A percentile compares a stretch with the other conserved stretches of the same genome.
These are phyloP conservation scores for Claviceps humidiphila DNA, from an alignment of 2,329 filamentous ascomycete species.

Conservation along the genomic window DNA sequence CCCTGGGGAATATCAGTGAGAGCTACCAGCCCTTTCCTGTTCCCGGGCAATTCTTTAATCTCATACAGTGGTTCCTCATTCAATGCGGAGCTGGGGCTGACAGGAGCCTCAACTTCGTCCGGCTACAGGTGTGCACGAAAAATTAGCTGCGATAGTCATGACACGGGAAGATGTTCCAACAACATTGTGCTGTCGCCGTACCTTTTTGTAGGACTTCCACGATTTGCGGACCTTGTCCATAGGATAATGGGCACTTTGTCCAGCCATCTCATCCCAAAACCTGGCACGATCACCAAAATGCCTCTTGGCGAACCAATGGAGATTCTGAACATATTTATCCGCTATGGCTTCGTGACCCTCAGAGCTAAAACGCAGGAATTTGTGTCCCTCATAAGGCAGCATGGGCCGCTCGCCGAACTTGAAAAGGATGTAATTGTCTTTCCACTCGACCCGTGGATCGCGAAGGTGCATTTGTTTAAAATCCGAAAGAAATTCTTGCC, in stretches of 20 bases:
- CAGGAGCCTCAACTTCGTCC: background rate
- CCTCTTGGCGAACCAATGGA: background rate
- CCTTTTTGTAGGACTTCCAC: background rate
- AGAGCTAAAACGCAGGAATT: constrained; percentile 2
- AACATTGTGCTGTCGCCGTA: background rate
- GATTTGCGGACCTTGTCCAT: background rate
- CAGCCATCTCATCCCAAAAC: background rate
- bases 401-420: background rate
- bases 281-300: background rate
- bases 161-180: background rate
- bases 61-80: background rate
- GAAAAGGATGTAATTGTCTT: background rate
- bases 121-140: background rate
- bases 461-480: background rate
- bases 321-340: background rate
- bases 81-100: background rate
- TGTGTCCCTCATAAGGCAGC: constrained; percentile 1
- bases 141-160: too few relatives aligned
- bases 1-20: background rate
- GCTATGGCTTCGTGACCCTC: background rate
- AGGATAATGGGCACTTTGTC: background rate
- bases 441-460: background rate
- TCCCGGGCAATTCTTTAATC: background rate
- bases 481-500: background rate
- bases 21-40: background rate